Conservation (phyloP, 352 stramenopile species). For the Pythium aphanidermatum region DNA sequence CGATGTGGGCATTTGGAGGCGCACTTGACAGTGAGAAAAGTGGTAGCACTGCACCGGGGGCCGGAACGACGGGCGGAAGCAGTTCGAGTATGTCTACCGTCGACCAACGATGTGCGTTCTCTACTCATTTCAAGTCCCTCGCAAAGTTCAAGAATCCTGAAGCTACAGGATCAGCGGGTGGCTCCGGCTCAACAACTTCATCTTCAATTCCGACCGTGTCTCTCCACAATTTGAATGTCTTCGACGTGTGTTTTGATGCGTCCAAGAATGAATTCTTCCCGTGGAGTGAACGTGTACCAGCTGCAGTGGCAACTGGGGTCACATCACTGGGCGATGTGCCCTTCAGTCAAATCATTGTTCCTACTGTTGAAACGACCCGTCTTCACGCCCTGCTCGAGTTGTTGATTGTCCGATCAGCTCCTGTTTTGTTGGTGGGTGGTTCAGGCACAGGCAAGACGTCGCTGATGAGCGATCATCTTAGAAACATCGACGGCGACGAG, state of each 20-base stretch:
- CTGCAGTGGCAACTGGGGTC: conserved; percentile 9
- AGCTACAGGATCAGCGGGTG: neutral
- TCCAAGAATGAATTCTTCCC: conserved; percentile 65
- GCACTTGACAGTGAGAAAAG: conserved; percentile 84
- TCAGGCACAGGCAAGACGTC: conserved; percentile 84
- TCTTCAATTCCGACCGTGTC: neutral
- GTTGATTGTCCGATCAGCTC: conserved; percentile 33
- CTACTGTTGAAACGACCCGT: conserved; percentile 70
- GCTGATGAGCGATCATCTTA: conserved; percentile 66
- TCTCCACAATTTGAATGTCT: conserved; percentile 33
- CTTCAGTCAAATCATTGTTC: conserved; percentile 64
- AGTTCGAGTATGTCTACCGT: neutral
- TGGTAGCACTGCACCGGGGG: neutral
- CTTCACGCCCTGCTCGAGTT: conserved; percentile 59
- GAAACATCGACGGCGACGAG: conserved; percentile 42
- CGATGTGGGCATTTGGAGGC: conserved; percentile 95
- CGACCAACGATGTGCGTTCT: conserved; percentile 55
- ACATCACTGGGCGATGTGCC: conserved; percentile 32
- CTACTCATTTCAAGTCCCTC: conserved; percentile 45
- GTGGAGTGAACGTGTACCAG: conserved; percentile 67
- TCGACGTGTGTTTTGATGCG: conserved; percentile 79
- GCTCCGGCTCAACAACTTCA: neutral
- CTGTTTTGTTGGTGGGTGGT: conserved; percentile 75
- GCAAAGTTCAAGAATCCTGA: conserved; percentile 68
- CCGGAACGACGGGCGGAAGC: neutral